Evolutionary conservation across 192 early-diverging fungal genomes (phyloP).

Genomic region (Pecoramyces ruminantium): DNA sequence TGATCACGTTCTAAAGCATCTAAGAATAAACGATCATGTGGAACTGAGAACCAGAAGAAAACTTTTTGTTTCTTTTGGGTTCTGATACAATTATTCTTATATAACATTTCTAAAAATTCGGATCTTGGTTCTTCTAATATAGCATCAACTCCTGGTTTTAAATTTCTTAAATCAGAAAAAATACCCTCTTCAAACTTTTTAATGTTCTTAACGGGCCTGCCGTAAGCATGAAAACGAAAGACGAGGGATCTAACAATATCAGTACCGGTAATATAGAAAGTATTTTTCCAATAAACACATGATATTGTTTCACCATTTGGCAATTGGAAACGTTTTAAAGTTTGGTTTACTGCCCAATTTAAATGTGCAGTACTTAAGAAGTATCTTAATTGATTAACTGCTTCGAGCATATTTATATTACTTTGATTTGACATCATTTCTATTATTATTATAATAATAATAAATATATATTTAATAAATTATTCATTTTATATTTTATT

Average conservation of each 20-base stretch:
- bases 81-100: conserved; percentile 89
- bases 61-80: conserved; percentile 99
- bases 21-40: conserved; percentile 81
- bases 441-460: neutral
- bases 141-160: conserved; percentile 86
- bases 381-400: neutral
- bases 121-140: conserved; percentile 82
- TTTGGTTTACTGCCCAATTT: conserved; percentile 38
- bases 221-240: conserved; percentile 81
- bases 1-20: conserved; percentile 93
- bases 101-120: conserved; percentile 83
- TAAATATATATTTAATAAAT: too few relatives aligned
- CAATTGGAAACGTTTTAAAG: conserved; percentile 41
- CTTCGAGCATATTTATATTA: neutral
- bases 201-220: conserved; percentile 64
- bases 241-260: conserved; percentile 84
- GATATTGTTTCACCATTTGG: conserved; percentile 77
- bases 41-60: conserved; percentile 95
- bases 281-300: conserved; percentile 83
- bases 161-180: conserved; percentile 83
- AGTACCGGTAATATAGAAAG: conserved; percentile 88
- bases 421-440: neutral
- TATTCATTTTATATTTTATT: too few relatives aligned
- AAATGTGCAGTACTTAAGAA: conserved; percentile 50
- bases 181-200: conserved; percentile 99